Evolutionary conservation across 768 basidiomycete genomes (phyloP).

Genomic region (Boletales sp.): DNA sequence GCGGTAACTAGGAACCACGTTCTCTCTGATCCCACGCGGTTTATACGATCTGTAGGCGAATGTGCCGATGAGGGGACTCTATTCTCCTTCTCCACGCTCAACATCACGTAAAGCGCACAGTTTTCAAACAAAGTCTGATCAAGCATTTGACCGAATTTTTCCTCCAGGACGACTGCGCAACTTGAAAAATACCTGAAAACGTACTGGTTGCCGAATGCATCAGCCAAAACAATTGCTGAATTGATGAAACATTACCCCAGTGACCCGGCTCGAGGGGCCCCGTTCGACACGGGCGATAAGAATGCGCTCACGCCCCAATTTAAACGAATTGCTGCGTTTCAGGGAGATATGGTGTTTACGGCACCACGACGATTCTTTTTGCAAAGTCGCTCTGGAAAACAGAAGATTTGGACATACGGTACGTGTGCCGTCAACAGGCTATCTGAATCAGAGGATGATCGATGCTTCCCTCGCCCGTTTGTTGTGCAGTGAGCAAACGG

Average conservation of each 20-base stretch:
- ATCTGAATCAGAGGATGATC: too few species aligned
- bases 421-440: neutral
- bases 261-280: slow-evolving; percentile 45
- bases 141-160: neutral
- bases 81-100: slow-evolving; percentile 44
- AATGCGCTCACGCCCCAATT: slow-evolving; percentile 47
- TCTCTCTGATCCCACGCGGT: neutral
- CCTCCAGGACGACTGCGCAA: slow-evolving; percentile 24
- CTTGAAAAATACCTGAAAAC: slow-evolving; percentile 31
- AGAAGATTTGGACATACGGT: slow-evolving; percentile 37
- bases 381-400: slow-evolving; percentile 33
- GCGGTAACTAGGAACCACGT: neutral
- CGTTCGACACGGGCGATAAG: slow-evolving; percentile 44
- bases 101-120: slow-evolving; percentile 43
- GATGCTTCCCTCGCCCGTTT: too few species aligned
- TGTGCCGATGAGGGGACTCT: slow-evolving; percentile 43
- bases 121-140: too few species aligned
- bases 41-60: slow-evolving; percentile 13
- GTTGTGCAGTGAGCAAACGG: too few species aligned
- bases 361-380: slow-evolving; percentile 47
- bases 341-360: slow-evolving; percentile 50
- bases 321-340: slow-evolving; percentile 49
- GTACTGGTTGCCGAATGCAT: slow-evolving; percentile 26
- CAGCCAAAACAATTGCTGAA: slow-evolving; percentile 18
- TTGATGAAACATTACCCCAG: slow-evolving; percentile 36